Conservation (phyloP, 2,329 filamentous ascomycete species). For the Colletotrichum viniferum region DNA sequence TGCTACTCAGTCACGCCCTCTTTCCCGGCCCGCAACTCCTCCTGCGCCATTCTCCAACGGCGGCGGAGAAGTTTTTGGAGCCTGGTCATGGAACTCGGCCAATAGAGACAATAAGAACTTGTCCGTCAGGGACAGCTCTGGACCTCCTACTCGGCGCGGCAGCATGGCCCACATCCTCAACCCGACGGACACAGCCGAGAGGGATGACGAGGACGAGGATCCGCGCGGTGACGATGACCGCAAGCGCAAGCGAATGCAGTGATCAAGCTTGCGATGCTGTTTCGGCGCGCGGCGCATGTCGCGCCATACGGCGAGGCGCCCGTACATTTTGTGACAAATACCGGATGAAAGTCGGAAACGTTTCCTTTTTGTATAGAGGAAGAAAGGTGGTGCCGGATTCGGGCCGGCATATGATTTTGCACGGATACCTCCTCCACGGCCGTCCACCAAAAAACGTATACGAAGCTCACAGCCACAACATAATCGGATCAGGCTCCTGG, state of each 20-base stretch:
- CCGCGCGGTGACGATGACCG: slow-evolving; percentile 61
- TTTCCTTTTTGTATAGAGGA: slow-evolving; percentile 11
- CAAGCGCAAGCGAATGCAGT: slow-evolving; percentile 66
- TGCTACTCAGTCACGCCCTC: slow-evolving; percentile 44
- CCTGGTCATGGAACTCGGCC: slow-evolving; percentile 61
- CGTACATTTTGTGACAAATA: slow-evolving; percentile 16
- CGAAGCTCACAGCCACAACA: slow-evolving; percentile 11
- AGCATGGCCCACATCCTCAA: slow-evolving; percentile 71
- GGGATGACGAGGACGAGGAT: slow-evolving; percentile 61
- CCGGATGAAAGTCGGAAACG: neutral
- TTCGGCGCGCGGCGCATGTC: neutral
- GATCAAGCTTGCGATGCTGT: neutral
- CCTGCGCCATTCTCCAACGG: slow-evolving; percentile 56
- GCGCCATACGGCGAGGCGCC: neutral
- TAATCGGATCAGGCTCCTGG: neutral
- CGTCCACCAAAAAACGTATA: slow-evolving; percentile 2
- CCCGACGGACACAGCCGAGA: slow-evolving; percentile 60
- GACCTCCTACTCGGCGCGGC: slow-evolving; percentile 59
- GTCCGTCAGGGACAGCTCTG: slow-evolving; percentile 58
- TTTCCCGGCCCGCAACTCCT: slow-evolving; percentile 59
- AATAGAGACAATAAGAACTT: slow-evolving; percentile 56
- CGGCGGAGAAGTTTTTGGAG: slow-evolving; percentile 51
- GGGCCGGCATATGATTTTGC: neutral
- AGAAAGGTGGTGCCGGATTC: neutral
- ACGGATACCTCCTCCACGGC: neutral